Evolutionary conservation across 257 asterid genomes (phyloP).

Genomic region (Anisodus acutangulus): DNA sequence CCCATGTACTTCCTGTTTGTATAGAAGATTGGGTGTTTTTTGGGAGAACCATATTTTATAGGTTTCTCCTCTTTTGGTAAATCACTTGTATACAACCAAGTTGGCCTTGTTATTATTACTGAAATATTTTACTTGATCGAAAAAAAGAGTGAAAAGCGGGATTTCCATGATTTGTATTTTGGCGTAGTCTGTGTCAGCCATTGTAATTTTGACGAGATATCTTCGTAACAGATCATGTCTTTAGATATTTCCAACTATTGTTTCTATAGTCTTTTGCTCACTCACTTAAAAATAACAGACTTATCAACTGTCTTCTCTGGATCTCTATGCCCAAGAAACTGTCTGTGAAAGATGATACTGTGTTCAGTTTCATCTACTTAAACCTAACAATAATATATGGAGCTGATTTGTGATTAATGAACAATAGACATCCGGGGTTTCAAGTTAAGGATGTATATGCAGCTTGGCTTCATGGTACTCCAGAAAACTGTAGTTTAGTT

Average conservation of each 20-base stretch:
- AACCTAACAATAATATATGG: not conserved
- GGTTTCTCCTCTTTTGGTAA: too few relatives aligned
- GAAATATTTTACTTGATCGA: too few relatives aligned
- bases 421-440: not conserved
- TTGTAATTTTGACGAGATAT: not conserved
- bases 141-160: too few relatives aligned
- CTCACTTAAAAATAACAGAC: not conserved
- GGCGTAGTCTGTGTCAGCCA: not conserved
- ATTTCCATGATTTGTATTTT: too few relatives aligned
- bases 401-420: conserved; percentile 6
- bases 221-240: not conserved
- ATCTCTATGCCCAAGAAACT: conserved; percentile 12
- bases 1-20: too few relatives aligned
- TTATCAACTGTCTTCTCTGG: conserved; percentile 1
- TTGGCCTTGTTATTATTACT: too few relatives aligned
- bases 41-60: too few relatives aligned
- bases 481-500: conserved; percentile 13
- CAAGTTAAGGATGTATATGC: conserved; percentile 9
- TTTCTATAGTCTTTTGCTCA: not conserved
- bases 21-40: too few relatives aligned
- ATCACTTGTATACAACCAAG: too few relatives aligned
- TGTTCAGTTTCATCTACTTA: conserved; percentile 20
- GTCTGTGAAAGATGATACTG: not conserved
- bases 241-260: not conserved
- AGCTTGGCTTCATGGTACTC: not conserved